A percentile compares a stretch with the other conserved stretches of the same genome.
Evolutionary conservation across 2,329 filamentous ascomycete species (phyloP).

Genomic region (Colletotrichum australisinense): DNA sequence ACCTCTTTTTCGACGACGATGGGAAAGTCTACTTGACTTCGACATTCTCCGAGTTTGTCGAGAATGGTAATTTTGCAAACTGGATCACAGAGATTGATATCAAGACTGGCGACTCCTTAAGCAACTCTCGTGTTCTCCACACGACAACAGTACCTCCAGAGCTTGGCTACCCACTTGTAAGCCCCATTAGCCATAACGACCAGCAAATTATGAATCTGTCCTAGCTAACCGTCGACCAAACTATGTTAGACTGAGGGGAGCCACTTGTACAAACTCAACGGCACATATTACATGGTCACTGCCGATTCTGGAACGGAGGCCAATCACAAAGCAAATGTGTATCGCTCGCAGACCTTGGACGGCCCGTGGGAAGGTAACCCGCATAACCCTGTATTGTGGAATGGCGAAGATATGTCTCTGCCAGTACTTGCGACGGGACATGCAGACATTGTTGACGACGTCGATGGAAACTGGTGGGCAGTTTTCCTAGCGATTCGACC

Average conservation of each 20-base stretch:
- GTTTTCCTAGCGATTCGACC: conserved; percentile 34
- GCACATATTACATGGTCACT: conserved; percentile 35
- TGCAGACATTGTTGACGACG: conserved; percentile 32
- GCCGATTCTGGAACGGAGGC: conserved; percentile 34
- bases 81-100: conserved; percentile 37
- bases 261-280: conserved; percentile 35
- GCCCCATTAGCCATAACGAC: conserved; percentile 48
- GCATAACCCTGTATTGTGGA: conserved; percentile 34
- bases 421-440: conserved; percentile 35
- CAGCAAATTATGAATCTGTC: conserved; percentile 51
- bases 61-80: conserved; percentile 34
- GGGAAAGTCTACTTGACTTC: conserved; percentile 32
- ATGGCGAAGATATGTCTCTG: conserved; percentile 32
- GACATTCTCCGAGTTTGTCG: conserved; percentile 27
- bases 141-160: conserved; percentile 33
- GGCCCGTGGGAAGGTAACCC: conserved; percentile 35
- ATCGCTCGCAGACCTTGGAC: conserved; percentile 21
- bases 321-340: conserved; percentile 32
- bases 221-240: conserved; percentile 45
- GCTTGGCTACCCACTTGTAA: conserved; percentile 47
- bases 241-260: conserved; percentile 28
- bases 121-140: conserved; percentile 29
- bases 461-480: conserved; percentile 34
- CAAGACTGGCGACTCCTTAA: conserved; percentile 33
- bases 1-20: conserved; percentile 35